phyloP scores from a whole-genome alignment of 257 asterid species.

The Apocynum venetum region DNA sequence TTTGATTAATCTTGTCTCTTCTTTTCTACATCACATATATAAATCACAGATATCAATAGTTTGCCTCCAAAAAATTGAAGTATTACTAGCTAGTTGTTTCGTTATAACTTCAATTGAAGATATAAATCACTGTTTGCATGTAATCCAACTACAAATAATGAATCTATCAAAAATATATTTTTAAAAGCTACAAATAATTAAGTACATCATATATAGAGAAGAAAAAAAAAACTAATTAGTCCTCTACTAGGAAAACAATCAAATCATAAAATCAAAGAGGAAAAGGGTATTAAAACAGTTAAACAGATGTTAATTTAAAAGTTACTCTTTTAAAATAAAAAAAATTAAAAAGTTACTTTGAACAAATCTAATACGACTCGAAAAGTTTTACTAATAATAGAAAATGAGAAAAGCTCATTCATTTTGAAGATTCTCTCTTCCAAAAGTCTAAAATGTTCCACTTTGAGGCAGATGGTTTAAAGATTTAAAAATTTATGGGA shows the following conservation, averaged over 20 bases:
- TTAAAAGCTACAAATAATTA: too few relatives aligned
- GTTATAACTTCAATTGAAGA: neutral
- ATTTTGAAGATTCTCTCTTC: neutral
- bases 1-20: slow-evolving; percentile 89
- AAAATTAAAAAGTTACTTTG: too few relatives aligned
- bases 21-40: slow-evolving; percentile 31
- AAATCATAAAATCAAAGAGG: too few relatives aligned
- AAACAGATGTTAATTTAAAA: too few relatives aligned
- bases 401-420: neutral
- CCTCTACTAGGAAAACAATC: too few relatives aligned
- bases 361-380: too few relatives aligned
- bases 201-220: too few relatives aligned
- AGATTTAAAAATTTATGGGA: neutral
- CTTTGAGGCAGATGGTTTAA: neutral
- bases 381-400: neutral
- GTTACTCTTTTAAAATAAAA: too few relatives aligned
- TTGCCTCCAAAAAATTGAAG: neutral
- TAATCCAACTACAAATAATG: too few relatives aligned
- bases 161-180: too few relatives aligned
- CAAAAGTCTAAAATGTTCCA: neutral
- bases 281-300: too few relatives aligned
- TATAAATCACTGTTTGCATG: neutral
- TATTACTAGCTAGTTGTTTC: neutral
- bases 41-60: neutral
- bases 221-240: too few relatives aligned